Conservation (phyloP, 495 filamentous ascomycete species). For the Aspergillus leporis region DNA sequence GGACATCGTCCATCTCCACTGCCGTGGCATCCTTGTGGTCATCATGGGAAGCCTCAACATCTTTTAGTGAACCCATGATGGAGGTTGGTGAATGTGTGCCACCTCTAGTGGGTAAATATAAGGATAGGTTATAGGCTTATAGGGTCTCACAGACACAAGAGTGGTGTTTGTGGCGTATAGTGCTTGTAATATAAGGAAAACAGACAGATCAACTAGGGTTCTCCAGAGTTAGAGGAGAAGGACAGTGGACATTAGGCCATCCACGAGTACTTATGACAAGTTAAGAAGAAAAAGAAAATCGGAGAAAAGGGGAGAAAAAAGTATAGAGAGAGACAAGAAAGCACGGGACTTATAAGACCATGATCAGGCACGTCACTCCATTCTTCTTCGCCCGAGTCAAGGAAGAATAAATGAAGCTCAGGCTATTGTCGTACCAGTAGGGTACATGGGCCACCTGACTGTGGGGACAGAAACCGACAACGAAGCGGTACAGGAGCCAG, state of each 20-base stretch:
- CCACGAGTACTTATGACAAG: neutral
- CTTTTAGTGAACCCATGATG: slow-evolving; percentile 35
- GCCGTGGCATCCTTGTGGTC: slow-evolving; percentile 30
- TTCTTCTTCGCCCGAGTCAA: neutral
- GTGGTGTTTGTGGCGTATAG: neutral
- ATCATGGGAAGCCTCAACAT: slow-evolving; percentile 30
- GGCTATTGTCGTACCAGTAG: neutral
- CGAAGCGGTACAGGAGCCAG: neutral
- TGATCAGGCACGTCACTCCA: neutral
- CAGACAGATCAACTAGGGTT: neutral
- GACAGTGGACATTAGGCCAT: neutral
- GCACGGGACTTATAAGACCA: slow-evolving; percentile 3
- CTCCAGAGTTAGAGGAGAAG: neutral
- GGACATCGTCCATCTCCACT: slow-evolving; percentile 30
- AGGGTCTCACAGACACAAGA: neutral
- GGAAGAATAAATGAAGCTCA: neutral
- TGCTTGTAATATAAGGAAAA: no score
- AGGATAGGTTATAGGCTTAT: slow-evolving; percentile 1
- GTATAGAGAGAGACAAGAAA: neutral
- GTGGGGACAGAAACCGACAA: neutral
- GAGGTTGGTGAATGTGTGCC: neutral
- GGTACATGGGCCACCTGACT: neutral
- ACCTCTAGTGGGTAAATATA: neutral
- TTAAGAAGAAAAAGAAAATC: neutral
- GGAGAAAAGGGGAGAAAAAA: slow-evolving; percentile 4